phyloP scores from a whole-genome alignment of 2,329 filamentous ascomycete genomes.

The Penicillium sp. region DNA sequence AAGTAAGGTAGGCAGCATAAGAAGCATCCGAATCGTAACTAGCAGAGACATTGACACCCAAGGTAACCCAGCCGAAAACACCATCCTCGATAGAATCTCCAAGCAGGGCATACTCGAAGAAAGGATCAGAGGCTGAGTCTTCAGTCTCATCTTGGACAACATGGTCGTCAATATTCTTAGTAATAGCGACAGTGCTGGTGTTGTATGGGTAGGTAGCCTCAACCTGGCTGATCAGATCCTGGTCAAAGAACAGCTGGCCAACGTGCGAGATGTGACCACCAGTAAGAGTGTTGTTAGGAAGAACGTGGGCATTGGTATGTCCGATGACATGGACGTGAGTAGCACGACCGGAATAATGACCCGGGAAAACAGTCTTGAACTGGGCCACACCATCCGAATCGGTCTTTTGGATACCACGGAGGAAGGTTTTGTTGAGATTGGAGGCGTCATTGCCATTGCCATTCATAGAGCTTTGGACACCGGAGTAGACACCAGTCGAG shows the following conservation, averaged over 20 bases:
- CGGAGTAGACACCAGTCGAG: constrained; percentile 18
- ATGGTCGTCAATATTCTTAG: background rate
- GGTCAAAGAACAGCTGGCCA: constrained; percentile 56
- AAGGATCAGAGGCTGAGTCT: constrained; percentile 10
- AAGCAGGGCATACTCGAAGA: constrained; percentile 58
- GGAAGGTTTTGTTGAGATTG: constrained; percentile 45
- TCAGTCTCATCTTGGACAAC: background rate
- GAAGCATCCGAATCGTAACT: constrained; percentile 7
- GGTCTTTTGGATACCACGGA: background rate
- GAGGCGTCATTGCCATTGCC: constrained; percentile 45
- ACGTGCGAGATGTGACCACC: background rate
- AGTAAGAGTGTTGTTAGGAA: background rate
- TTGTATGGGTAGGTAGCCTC: constrained; percentile 51
- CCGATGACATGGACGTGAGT: background rate
- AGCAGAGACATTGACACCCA: constrained; percentile 13
- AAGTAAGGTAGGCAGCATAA: constrained; percentile 7
- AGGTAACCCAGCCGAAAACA: constrained; percentile 11
- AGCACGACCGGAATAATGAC: background rate
- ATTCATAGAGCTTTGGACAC: constrained; percentile 38
- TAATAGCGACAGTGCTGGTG: background rate
- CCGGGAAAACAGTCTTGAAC: background rate
- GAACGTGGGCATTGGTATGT: background rate
- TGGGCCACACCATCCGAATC: background rate
- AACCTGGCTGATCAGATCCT: constrained; percentile 53
- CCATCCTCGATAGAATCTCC: constrained; percentile 53